Evolutionary conservation across 208 protist species (phyloP).

Genomic region (Wallacemonas sp.): DNA sequence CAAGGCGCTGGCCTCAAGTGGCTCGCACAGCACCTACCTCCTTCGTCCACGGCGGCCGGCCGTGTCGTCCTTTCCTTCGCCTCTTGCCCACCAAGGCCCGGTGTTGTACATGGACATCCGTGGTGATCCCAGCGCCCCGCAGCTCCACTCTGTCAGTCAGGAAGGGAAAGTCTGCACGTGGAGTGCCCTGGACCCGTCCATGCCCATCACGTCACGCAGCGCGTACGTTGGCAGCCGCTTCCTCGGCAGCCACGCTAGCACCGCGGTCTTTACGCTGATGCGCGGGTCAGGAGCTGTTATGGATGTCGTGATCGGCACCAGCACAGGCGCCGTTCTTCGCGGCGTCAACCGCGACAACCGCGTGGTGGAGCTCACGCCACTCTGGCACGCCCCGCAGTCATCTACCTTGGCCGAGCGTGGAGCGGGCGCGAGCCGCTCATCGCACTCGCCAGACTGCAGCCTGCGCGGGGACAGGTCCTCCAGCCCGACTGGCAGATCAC

Average conservation of each 20-base stretch:
- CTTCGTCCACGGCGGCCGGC: conserved; percentile 33
- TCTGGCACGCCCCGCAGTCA: neutral
- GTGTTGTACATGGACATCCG: conserved; percentile 59
- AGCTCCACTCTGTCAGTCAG: conserved; percentile 68
- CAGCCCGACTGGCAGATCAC: neutral
- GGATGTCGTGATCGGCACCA: conserved; percentile 64
- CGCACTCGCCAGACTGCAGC: neutral
- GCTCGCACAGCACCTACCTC: conserved; percentile 34
- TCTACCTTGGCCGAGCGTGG: neutral
- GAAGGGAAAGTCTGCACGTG: conserved; percentile 76
- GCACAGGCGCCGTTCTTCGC: conserved; percentile 47
- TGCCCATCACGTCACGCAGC: conserved; percentile 42
- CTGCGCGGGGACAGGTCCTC: neutral
- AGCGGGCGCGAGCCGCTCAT: neutral
- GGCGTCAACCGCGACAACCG: conserved; percentile 50
- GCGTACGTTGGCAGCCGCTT: conserved; percentile 41
- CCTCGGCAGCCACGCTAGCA: conserved; percentile 43
- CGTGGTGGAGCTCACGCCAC: conserved; percentile 47
- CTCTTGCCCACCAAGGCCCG: conserved; percentile 50
- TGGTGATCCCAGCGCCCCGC: conserved; percentile 60
- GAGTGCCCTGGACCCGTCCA: conserved; percentile 33
- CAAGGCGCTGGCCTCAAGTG: conserved; percentile 39
- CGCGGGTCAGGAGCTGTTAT: conserved; percentile 60
- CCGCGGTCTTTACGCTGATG: conserved; percentile 45
- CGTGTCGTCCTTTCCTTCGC: conserved; percentile 64